Evolutionary conservation across 306 rosid species (phyloP).

Genomic region (Medicago lupulina): DNA sequence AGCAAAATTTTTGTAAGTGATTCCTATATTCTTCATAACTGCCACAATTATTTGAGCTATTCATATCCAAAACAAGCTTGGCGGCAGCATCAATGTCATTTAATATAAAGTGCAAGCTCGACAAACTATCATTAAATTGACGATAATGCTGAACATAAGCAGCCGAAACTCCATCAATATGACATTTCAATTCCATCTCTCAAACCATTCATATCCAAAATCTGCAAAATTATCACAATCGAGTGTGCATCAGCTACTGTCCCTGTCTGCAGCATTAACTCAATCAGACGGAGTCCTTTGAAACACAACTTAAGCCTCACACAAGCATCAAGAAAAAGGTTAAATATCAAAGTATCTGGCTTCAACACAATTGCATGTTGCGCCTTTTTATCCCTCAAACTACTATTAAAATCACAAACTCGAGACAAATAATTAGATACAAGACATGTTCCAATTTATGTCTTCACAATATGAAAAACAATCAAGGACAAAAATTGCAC

Average conservation of each 20-base stretch:
- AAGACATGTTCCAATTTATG: slow-evolving; percentile 66
- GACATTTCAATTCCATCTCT: slow-evolving; percentile 65
- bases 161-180: slow-evolving; percentile 57
- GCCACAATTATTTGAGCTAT: no score
- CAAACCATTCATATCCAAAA: slow-evolving; percentile 78
- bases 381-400: slow-evolving; percentile 45
- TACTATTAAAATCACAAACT: slow-evolving; percentile 57
- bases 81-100: no score
- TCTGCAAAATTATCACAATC: slow-evolving; percentile 61
- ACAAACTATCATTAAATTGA: slow-evolving; percentile 77
- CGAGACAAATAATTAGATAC: slow-evolving; percentile 74
- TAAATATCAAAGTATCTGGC: slow-evolving; percentile 69
- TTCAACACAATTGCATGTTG: slow-evolving; percentile 46
- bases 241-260: slow-evolving; percentile 76
- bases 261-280: slow-evolving; percentile 62
- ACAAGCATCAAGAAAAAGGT: slow-evolving; percentile 84
- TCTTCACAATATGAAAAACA: slow-evolving; percentile 71
- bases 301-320: slow-evolving; percentile 67
- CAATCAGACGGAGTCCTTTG: slow-evolving; percentile 64
- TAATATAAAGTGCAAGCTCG: slow-evolving; percentile 57
- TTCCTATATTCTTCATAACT: no score
- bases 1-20: no score
- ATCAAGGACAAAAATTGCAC: slow-evolving; percentile 64
- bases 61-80: no score
- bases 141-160: slow-evolving; percentile 59